These are phyloP conservation scores for Talaromyces sp. DNA, from an alignment of 2,329 filamentous ascomycete genomes.

Conservation along the genomic window DNA sequence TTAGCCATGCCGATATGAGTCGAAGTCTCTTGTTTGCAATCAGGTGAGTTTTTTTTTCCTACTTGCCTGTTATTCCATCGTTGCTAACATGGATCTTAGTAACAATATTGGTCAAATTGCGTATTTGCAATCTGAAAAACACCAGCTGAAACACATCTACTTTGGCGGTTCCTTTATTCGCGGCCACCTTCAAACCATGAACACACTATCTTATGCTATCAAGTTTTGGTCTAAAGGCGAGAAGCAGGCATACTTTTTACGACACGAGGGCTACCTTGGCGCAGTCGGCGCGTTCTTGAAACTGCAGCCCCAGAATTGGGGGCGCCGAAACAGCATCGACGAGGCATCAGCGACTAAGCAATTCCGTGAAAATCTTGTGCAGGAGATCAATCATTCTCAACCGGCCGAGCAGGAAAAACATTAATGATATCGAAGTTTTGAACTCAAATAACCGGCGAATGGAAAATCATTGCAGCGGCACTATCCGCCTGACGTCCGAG, in stretches of 20 bases:
- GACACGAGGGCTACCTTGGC: conserved; percentile 93
- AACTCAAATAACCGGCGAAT: neutral
- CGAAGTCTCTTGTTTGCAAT: conserved; percentile 90
- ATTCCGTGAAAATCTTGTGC: conserved; percentile 7
- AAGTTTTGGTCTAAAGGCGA: conserved; percentile 93
- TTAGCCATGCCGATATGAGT: conserved; percentile 80
- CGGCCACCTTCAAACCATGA: conserved; percentile 95
- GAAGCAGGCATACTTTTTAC: conserved; percentile 92
- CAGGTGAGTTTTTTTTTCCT: conserved; percentile 42
- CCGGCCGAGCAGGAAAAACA: neutral
- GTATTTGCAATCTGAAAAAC: conserved; percentile 94
- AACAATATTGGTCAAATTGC: conserved; percentile 99
- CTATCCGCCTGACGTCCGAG: neutral
- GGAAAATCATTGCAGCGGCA: neutral
- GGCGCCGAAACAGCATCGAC: conserved; percentile 74
- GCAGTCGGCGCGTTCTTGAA: conserved; percentile 92
- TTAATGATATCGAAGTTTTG: neutral
- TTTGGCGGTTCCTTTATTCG: conserved; percentile 97
- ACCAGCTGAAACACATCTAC: conserved; percentile 87
- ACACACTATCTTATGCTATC: conserved; percentile 93
- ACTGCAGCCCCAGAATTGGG: conserved; percentile 87
- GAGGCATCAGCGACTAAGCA: conserved; percentile 32
- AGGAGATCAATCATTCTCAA: neutral
- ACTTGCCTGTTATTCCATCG: neutral
- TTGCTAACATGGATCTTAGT: conserved; percentile 42